Percentiles rank a stretch among this genome's conserved stretches.
These are phyloP conservation scores for Massarina eburnea DNA, from an alignment of 2,329 filamentous ascomycete species.

Conservation along the genomic window DNA sequence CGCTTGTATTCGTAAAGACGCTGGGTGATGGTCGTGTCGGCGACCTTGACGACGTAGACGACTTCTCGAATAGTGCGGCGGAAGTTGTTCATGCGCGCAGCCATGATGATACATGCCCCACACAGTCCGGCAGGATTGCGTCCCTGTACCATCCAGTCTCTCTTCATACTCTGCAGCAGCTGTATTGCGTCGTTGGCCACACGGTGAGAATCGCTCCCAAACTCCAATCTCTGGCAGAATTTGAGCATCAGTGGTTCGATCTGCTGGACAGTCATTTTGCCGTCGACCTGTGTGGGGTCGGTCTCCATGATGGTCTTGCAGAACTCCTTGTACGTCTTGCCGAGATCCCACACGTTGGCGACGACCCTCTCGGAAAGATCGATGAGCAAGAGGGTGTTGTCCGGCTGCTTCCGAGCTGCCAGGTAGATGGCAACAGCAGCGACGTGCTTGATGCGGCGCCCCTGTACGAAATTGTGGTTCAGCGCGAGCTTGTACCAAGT, in stretches of 20 bases:
- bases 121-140: slow-evolving; percentile 91
- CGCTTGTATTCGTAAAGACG: slow-evolving; percentile 89
- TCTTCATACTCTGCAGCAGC: slow-evolving; percentile 88
- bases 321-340: slow-evolving; percentile 84
- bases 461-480: slow-evolving; percentile 62
- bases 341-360: slow-evolving; percentile 90
- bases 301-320: slow-evolving; percentile 68
- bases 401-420: slow-evolving; percentile 75
- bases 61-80: slow-evolving; percentile 89
- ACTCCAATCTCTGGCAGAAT: slow-evolving; percentile 90
- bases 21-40: slow-evolving; percentile 87
- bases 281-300: slow-evolving; percentile 46
- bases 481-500: slow-evolving; percentile 52
- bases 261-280: slow-evolving; percentile 63
- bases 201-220: slow-evolving; percentile 75
- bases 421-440: slow-evolving; percentile 90
- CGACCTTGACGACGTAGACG: slow-evolving; percentile 97
- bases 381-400: slow-evolving; percentile 89
- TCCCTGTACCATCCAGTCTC: slow-evolving; percentile 96
- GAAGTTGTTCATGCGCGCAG: slow-evolving; percentile 97
- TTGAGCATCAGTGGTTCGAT: slow-evolving; percentile 89
- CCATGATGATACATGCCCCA: slow-evolving; percentile 90
- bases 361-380: slow-evolving; percentile 84
- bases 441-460: slow-evolving; percentile 80
- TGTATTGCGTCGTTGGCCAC: slow-evolving; percentile 87